Conservation (phyloP, 2,329 filamentous ascomycete genomes). For the Colletotrichum simmondsii region DNA sequence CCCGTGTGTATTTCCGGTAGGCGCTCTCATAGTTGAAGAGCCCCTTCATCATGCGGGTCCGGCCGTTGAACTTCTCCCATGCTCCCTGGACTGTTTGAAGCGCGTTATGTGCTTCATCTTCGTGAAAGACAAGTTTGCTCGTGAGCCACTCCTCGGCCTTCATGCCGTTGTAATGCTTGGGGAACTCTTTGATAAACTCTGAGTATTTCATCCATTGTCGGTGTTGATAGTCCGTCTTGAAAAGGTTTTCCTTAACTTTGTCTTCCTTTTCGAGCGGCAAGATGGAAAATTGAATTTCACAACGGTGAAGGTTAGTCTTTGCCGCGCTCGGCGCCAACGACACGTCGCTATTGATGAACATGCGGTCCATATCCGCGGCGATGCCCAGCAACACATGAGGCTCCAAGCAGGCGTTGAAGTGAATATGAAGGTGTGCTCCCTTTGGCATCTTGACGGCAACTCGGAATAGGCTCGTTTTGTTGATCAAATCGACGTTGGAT, state of each 20-base stretch:
- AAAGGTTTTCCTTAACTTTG: slow-evolving; percentile 57
- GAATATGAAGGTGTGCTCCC: slow-evolving; percentile 78
- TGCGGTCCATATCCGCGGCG: slow-evolving; percentile 67
- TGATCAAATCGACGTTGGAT: slow-evolving; percentile 63
- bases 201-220: slow-evolving; percentile 55
- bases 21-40: slow-evolving; percentile 74
- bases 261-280: slow-evolving; percentile 46
- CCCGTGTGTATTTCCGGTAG: slow-evolving; percentile 69
- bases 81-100: slow-evolving; percentile 63
- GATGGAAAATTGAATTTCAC: slow-evolving; percentile 70
- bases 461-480: slow-evolving; percentile 65
- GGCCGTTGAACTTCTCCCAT: slow-evolving; percentile 73
- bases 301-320: slow-evolving; percentile 42
- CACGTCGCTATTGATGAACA: slow-evolving; percentile 75
- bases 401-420: slow-evolving; percentile 80
- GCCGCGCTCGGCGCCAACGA: slow-evolving; percentile 47
- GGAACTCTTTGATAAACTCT: slow-evolving; percentile 52
- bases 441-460: slow-evolving; percentile 74
- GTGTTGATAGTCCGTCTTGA: slow-evolving; percentile 58
- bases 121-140: slow-evolving; percentile 70
- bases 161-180: slow-evolving; percentile 37
- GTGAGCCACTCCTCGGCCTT: slow-evolving; percentile 64
- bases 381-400: slow-evolving; percentile 68
- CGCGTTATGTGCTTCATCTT: slow-evolving; percentile 67
- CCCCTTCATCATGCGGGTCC: slow-evolving; percentile 79